Conservation (phyloP, 768 basidiomycete genomes). For the Amylocystis lapponica region DNA sequence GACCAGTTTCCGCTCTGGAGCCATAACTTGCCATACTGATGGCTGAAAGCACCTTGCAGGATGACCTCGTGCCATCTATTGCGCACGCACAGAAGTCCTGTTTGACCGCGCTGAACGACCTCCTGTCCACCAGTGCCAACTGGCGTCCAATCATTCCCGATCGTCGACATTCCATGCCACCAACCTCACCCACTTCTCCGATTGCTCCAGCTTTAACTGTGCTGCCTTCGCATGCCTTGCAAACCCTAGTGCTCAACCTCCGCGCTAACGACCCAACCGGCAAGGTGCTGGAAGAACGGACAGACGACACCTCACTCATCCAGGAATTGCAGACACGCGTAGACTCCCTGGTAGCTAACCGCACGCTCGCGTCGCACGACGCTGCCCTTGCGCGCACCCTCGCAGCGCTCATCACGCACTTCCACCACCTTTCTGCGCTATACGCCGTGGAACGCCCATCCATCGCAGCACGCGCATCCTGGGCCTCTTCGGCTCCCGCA, state of each 20-base stretch:
- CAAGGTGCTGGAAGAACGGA: slow-evolving; percentile 10
- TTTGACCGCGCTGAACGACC: slow-evolving; percentile 64
- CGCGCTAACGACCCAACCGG: slow-evolving; percentile 39
- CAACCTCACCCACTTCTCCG: slow-evolving; percentile 26
- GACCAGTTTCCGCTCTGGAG: too few relatives aligned
- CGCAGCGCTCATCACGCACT: slow-evolving; percentile 61
- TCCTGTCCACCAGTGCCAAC: slow-evolving; percentile 40
- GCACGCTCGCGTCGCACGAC: slow-evolving; percentile 38
- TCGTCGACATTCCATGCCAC: slow-evolving; percentile 56
- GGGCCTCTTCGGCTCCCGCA: slow-evolving; percentile 11
- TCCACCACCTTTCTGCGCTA: slow-evolving; percentile 45
- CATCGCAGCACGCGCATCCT: slow-evolving; percentile 18
- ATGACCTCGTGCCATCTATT: slow-evolving; percentile 68
- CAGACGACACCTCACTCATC: slow-evolving; percentile 47
- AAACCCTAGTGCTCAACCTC: slow-evolving; percentile 57
- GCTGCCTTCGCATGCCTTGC: slow-evolving; percentile 42
- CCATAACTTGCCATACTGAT: too few relatives aligned
- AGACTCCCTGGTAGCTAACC: slow-evolving; percentile 37
- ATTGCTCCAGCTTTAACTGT: slow-evolving; percentile 25
- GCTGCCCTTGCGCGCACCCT: slow-evolving; percentile 63
- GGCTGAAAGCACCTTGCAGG: slow-evolving; percentile 27
- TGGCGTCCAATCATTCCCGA: slow-evolving; percentile 56
- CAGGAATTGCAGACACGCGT: slow-evolving; percentile 55
- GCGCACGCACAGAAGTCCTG: slow-evolving; percentile 68
- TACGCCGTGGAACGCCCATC: too few relatives aligned